phyloP scores from a whole-genome alignment of 306 rosid genomes.

The Rosa multiflora region DNA sequence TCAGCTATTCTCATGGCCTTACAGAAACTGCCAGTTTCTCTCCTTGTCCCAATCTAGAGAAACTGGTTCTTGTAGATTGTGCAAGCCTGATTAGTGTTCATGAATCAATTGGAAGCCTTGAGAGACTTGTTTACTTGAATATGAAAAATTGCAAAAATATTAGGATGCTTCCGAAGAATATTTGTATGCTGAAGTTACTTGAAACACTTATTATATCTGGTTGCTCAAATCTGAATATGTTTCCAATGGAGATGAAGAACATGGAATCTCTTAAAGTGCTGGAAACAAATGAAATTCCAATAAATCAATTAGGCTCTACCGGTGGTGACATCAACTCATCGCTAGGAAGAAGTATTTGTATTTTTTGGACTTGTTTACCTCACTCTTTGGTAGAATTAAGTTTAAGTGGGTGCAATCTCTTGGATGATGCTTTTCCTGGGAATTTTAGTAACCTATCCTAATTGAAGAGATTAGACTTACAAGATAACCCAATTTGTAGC shows the following conservation, averaged over 20 bases:
- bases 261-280: slow-evolving; percentile 4
- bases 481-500: neutral
- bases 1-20: neutral
- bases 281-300: neutral
- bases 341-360: neutral
- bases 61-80: slow-evolving; percentile 3
- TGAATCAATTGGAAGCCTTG: slow-evolving; percentile 12
- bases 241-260: neutral
- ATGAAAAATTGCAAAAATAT: slow-evolving; percentile 3
- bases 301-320: neutral
- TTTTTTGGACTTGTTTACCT: neutral
- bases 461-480: neutral
- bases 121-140: neutral
- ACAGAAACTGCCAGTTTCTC: neutral
- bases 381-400: neutral
- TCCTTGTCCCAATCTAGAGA: neutral
- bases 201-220: neutral
- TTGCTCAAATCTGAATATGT: neutral
- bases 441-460: no score
- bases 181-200: neutral
- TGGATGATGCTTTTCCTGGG: no score
- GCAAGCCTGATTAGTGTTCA: neutral
- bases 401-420: neutral
- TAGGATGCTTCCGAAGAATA: neutral
- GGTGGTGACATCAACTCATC: neutral